phyloP scores from a whole-genome alignment of 176 grass and related monocot species.

The Aegilops umbellulata region DNA sequence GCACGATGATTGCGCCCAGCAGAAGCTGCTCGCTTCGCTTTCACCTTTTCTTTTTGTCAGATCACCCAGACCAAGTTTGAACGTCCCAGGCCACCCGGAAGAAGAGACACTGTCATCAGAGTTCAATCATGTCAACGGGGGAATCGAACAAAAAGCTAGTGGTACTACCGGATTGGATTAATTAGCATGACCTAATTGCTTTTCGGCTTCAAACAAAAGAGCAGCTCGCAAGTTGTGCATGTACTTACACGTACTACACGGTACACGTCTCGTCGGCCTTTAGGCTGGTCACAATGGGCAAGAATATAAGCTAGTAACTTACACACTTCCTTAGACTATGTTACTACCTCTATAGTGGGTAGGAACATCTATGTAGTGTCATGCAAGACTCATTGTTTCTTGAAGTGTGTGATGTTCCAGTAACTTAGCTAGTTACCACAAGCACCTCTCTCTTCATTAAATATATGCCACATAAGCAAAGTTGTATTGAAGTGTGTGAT shows the following conservation, averaged over 20 bases:
- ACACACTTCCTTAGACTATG: too few relatives aligned
- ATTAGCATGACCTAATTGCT: background rate
- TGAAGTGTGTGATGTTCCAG: too few relatives aligned
- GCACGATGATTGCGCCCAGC: slow-evolving; percentile 11
- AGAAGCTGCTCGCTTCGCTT: slow-evolving; percentile 15
- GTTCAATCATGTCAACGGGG: slow-evolving; percentile 3
- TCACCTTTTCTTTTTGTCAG: slow-evolving; percentile 50
- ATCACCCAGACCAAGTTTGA: slow-evolving; percentile 15
- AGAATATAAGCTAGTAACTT: too few relatives aligned
- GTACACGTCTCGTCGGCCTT: background rate
- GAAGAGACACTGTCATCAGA: background rate
- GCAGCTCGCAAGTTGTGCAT: background rate
- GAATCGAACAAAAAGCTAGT: slow-evolving; percentile 16
- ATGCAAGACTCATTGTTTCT: too few relatives aligned
- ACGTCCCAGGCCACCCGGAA: background rate
- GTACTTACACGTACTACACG: background rate
- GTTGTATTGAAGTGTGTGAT: too few relatives aligned
- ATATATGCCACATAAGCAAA: too few relatives aligned
- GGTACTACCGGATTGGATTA: too few relatives aligned
- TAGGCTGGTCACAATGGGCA: too few relatives aligned
- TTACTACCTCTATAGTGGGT: too few relatives aligned
- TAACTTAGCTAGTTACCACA: too few relatives aligned
- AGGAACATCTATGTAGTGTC: too few relatives aligned
- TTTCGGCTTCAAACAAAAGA: background rate
- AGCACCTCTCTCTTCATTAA: too few relatives aligned